A percentile compares a stretch with the other conserved stretches of the same genome.
These are phyloP conservation scores for Lactarius sp. DNA, from an alignment of 768 basidiomycete species.

Conservation along the genomic window DNA sequence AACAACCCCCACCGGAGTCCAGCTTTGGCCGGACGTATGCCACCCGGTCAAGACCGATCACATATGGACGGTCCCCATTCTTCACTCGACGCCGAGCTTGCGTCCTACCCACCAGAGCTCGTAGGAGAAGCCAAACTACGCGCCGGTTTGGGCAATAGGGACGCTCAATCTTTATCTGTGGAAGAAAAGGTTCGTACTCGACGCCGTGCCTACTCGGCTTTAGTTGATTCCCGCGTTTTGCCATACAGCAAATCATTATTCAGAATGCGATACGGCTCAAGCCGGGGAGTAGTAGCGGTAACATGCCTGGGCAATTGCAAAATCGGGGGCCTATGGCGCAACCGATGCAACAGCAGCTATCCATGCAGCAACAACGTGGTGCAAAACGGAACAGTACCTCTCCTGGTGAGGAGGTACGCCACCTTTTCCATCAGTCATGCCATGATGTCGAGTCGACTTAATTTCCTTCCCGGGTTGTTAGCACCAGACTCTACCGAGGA, in stretches of 20 bases:
- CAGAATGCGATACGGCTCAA: constrained; percentile 10
- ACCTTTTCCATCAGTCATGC: not conserved
- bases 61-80: constrained; percentile 25
- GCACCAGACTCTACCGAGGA: constrained; percentile 30
- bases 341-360: constrained; percentile 28
- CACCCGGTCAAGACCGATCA: constrained; percentile 32
- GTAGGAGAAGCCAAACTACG: constrained; percentile 41
- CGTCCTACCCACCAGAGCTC: constrained; percentile 34
- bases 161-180: constrained; percentile 38
- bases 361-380: constrained; percentile 43
- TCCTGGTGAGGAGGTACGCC: constrained; percentile 34
- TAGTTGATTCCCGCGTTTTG: constrained; percentile 5
- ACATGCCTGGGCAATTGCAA: constrained; percentile 33
- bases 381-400: constrained; percentile 36
- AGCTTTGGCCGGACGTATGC: constrained; percentile 46
- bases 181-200: constrained; percentile 53
- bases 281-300: not conserved
- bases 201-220: constrained; percentile 8
- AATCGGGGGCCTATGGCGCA: constrained; percentile 30
- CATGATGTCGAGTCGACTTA: not conserved
- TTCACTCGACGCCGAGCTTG: constrained; percentile 40
- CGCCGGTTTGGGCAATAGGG: constrained; percentile 43
- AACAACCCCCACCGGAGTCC: constrained; percentile 54
- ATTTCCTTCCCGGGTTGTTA: constrained; percentile 16
- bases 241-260: constrained; percentile 38